Base-by-base conservation (phyloP, 1,284 basidiomycete genomes). In the Trametes sp. region DNA sequence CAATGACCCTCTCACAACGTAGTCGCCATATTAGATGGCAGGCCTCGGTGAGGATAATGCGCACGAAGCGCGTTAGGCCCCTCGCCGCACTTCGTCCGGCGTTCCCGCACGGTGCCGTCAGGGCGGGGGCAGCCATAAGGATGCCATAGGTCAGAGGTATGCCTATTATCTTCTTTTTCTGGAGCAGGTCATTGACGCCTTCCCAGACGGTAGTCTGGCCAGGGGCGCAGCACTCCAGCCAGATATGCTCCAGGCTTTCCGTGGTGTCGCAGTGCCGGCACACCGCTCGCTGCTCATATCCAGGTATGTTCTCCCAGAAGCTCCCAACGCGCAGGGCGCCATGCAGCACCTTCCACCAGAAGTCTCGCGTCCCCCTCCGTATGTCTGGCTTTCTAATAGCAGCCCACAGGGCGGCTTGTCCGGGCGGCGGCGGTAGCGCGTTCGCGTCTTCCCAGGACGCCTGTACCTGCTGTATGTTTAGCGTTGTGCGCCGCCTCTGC, bases 191-290 rank as follows among this genome's bases (percentile, higher is more conserved):
- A 13, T 24, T 44, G 5, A 11, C 41, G 2, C 4, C 5, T 4
- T 23, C 11, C 41, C 41, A 44, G 6, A 44, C 60, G 23, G 57
- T 29, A 13, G 56, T 38, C 54, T 70, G 69, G 0, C 73, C 75
- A 2, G 69, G 63, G 0, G 66, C 53, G 6, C 63, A 42, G 48
- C 75, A 78, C 49, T 70, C 51, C 1, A 66, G 62, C 0, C 77
- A 67, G 13, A 77, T 76, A 42, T 78, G 76, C 23, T 75, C 71
- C 61, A 75, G 69, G 0, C 69, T 58, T 41, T 78, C 76, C 7
- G 54, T 54, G 1, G 11, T 49, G 0, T 63, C 57, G 46, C 77
- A 78, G 6, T 63, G 33, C 1, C 23, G 21, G 63, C 77, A 78
- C 8, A 9, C 19, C 1, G 57, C 71, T 42, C 70, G 44, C 0